Evolutionary conservation across 1,284 basidiomycete genomes (phyloP), one percentile per base, ranked within the genome.

Genomic region (Hortiboletus rubellus): DNA sequence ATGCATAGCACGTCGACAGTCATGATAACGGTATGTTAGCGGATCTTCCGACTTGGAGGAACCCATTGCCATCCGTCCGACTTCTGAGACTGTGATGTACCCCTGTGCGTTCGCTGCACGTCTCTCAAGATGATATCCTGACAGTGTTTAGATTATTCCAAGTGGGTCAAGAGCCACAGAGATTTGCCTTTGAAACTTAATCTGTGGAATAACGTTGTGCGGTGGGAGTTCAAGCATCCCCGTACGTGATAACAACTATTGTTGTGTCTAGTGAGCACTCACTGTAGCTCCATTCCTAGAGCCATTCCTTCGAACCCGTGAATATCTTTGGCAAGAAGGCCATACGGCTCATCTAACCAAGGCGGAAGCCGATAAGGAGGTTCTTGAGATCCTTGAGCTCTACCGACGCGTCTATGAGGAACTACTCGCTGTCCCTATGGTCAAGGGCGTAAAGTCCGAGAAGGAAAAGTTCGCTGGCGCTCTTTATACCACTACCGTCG

Each of bases 191-290:
- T 99, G 66, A 97, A 96, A 76, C 83, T 99, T 57, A 99, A 99
- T 79, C 93, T 98, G 76, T 99, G 96, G 96, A 98, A 98, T 80
- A 94, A 87, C 65, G 96, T 99, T 68, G 96, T 99, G 31, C 89
- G 96, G 61, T 99, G 96, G 96, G 96, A 99, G 76, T 99, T 99
- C 83, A 99, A 99, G 80, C 97, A 96, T 76, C 97, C 96, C 54
- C 94, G 89, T 90, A 63, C 66, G 77, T 66, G 27, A 50, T 55
- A 5, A 1, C 43, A 47, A 18, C n/a, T 7, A 18, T 33, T 15
- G 11, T 50, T n/a, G 7, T 37, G 15, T 48, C 8, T 22, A 15
- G n/a, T 7, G 1, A 22, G 48, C 30, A 15, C 58, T 60, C 7
- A 48, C 50, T 34, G 17, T 44, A 17, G 14, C 49, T 61, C 17